Percentiles rank a stretch among this genome's conserved stretches.
phyloP scores from a whole-genome alignment of 495 filamentous ascomycete genomes.

The Daldinia caldariorum region DNA sequence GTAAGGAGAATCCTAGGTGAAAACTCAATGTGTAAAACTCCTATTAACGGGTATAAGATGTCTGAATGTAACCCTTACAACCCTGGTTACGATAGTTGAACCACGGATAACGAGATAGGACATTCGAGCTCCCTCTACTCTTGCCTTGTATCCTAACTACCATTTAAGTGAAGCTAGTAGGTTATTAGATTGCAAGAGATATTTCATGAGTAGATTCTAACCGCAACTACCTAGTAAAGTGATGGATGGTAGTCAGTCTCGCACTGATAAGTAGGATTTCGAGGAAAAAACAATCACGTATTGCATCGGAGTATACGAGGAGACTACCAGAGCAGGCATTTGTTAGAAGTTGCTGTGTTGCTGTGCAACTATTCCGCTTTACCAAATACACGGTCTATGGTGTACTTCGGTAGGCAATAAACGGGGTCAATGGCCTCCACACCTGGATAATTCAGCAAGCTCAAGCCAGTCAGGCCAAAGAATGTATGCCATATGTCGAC shows the following conservation, averaged over 20 bases:
- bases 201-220: neutral
- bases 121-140: conserved; percentile 64
- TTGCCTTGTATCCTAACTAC: conserved; percentile 76
- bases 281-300: neutral
- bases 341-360: conserved; percentile 17
- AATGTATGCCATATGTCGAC: conserved; percentile 97
- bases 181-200: conserved; percentile 82
- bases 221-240: neutral
- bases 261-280: too few species aligned
- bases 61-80: conserved; percentile 9
- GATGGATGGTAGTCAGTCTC: neutral
- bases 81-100: conserved; percentile 7
- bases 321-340: neutral
- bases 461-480: conserved; percentile 90
- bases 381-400: conserved; percentile 65
- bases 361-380: conserved; percentile 29
- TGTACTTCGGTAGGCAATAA: conserved; percentile 84
- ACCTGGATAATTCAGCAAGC: conserved; percentile 78
- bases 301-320: neutral
- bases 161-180: conserved; percentile 60
- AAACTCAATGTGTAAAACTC: neutral
- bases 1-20: neutral
- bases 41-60: conserved; percentile 1
- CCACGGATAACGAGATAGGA: conserved; percentile 7
- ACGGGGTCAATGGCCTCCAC: conserved; percentile 84